phyloP scores from a whole-genome alignment of 345 rosid species.

The Hibiscus syriacus region DNA sequence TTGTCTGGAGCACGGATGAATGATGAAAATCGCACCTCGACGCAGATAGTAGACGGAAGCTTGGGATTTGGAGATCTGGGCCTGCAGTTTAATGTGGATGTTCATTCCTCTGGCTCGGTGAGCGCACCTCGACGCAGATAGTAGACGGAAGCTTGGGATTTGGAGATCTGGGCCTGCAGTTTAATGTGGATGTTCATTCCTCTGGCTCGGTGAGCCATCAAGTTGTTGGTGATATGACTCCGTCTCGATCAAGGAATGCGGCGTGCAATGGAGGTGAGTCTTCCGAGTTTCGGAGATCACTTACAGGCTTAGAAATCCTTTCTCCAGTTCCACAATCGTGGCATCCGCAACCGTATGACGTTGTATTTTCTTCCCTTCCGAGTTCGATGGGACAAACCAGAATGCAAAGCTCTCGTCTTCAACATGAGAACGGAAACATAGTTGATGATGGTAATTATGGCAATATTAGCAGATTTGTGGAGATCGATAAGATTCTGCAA shows the following conservation, averaged over 20 bases:
- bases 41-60: constrained; percentile 15
- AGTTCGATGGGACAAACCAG: constrained; percentile 16
- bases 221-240: too few relatives aligned
- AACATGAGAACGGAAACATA: constrained; percentile 9
- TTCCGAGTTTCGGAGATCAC: constrained; percentile 20
- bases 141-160: constrained; percentile 17
- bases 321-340: constrained; percentile 20
- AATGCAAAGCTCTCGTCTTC: constrained; percentile 19
- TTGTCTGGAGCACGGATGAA: constrained; percentile 16
- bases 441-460: constrained; percentile 8
- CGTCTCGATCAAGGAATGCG: constrained; percentile 13
- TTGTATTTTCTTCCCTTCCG: constrained; percentile 18
- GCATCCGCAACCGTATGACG: constrained; percentile 21
- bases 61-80: constrained; percentile 17
- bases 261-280: constrained; percentile 11
- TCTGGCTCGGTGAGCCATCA: constrained; percentile 7
- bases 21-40: constrained; percentile 9
- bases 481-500: constrained; percentile 24
- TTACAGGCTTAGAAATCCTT: constrained; percentile 17
- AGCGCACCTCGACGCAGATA: constrained; percentile 12
- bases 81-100: constrained; percentile 15
- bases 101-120: constrained; percentile 2
- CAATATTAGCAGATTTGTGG: constrained; percentile 14
- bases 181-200: constrained; percentile 6
- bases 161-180: constrained; percentile 20